Conservation (phyloP, 306 rosid genomes). For the Vigna reflexopilosa region DNA sequence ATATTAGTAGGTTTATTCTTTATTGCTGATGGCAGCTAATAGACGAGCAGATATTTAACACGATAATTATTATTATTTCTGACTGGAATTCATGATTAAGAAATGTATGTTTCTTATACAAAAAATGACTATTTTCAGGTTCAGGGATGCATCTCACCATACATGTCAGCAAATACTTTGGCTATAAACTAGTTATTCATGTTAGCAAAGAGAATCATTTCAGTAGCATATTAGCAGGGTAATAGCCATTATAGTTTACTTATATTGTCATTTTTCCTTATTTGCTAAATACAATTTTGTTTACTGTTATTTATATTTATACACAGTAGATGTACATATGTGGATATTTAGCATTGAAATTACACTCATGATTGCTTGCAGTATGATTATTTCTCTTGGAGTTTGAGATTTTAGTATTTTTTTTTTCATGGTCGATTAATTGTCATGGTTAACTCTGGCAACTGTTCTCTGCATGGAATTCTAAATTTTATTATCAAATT, state of each 20-base stretch:
- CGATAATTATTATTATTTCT: background rate
- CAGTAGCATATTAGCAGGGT: too few relatives aligned
- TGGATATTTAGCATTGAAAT: background rate
- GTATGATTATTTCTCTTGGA: background rate
- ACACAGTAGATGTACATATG: background rate
- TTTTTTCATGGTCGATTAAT: background rate
- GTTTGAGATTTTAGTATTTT: background rate
- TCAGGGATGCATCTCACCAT: conserved; percentile 78
- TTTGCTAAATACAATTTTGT: background rate
- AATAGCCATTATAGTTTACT: background rate
- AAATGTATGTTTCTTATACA: background rate
- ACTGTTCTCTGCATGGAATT: too few relatives aligned
- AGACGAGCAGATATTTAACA: background rate
- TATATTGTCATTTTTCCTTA: background rate
- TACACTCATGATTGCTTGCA: background rate
- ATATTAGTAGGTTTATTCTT: background rate
- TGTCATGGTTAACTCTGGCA: too few relatives aligned
- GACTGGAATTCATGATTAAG: background rate
- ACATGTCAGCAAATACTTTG: conserved; percentile 64
- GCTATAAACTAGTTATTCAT: conserved; percentile 47
- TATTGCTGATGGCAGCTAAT: background rate
- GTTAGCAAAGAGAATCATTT: background rate
- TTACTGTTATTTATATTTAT: background rate
- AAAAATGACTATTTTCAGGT: conserved; percentile 57
- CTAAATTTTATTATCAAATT: too few relatives aligned